Percentiles rank a stretch among this genome's conserved stretches.
phyloP scores from a whole-genome alignment of 1,284 basidiomycete genomes.

The Puccinia triticina region DNA sequence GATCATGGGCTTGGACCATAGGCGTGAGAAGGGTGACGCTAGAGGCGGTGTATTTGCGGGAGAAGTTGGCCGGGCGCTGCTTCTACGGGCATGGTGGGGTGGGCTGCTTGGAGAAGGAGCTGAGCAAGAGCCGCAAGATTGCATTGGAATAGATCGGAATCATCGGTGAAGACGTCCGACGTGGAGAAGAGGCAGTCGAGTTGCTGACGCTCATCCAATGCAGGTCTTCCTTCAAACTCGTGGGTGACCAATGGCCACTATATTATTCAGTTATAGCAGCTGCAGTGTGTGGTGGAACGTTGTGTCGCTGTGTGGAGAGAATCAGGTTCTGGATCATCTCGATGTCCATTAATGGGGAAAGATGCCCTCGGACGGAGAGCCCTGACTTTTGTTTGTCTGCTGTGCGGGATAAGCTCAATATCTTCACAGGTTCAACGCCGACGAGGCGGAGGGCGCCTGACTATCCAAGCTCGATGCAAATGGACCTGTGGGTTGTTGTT shows the following conservation, averaged over 20 bases:
- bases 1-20: background rate
- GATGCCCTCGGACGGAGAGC: conserved; percentile 17
- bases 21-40: conserved; percentile 25
- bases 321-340: conserved; percentile 31
- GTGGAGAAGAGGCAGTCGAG: background rate
- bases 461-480: background rate
- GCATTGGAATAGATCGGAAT: background rate
- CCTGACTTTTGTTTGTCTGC: background rate
- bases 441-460: conserved; percentile 1
- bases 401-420: background rate
- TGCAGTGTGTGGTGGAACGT: background rate
- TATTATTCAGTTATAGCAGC: background rate
- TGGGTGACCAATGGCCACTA: background rate
- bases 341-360: conserved; percentile 22
- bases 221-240: background rate
- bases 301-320: background rate
- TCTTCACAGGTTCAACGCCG: background rate
- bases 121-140: background rate
- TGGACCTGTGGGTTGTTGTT: background rate
- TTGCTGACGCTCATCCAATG: background rate
- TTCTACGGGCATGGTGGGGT: background rate
- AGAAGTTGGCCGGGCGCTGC: background rate
- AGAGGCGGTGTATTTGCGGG: conserved; percentile 29
- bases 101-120: background rate
- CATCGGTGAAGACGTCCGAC: background rate